Percentiles rank a stretch among this genome's conserved stretches.
phyloP scores from a whole-genome alignment of 257 asterid species.

The Verbascum thapsus region DNA sequence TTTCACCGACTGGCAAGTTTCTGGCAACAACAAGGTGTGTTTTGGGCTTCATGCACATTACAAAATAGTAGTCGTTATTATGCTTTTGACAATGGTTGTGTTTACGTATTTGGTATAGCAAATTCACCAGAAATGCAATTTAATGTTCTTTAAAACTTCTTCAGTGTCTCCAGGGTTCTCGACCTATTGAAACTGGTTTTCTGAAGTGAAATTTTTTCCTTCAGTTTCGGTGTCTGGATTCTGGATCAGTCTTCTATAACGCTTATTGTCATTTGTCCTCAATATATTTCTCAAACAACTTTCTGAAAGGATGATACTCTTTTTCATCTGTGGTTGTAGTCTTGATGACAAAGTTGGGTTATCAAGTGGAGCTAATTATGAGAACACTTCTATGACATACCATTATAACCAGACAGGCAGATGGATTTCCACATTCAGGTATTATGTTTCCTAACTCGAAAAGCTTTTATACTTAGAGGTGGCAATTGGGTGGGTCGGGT shows the following conservation, averaged over 20 bases:
- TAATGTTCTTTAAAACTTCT: background rate
- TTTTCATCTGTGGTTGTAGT: slow-evolving; percentile 46
- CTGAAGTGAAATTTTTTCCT: background rate
- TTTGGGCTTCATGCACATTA: slow-evolving; percentile 17
- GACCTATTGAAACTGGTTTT: slow-evolving; percentile 6
- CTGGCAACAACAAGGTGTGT: slow-evolving; percentile 90
- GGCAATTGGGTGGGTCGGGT: too few species aligned
- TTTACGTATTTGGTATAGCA: background rate
- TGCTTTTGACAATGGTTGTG: slow-evolving; percentile 1
- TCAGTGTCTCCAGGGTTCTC: slow-evolving; percentile 3
- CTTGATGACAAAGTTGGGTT: slow-evolving; percentile 67
- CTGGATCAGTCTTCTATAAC: too few species aligned
- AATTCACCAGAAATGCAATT: background rate
- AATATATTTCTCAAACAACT: background rate
- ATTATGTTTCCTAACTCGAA: slow-evolving; percentile 10
- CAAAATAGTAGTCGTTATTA: background rate
- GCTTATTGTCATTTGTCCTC: too few species aligned
- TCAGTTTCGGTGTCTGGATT: background rate
- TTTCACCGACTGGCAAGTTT: slow-evolving; percentile 78
- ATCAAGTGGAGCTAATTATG: slow-evolving; percentile 67
- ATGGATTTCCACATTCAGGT: slow-evolving; percentile 86
- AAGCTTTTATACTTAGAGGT: background rate
- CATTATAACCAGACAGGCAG: slow-evolving; percentile 73
- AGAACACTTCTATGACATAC: slow-evolving; percentile 53
- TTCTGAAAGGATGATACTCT: slow-evolving; percentile 15